Evolutionary conservation across 768 basidiomycete species (phyloP), one percentile per base, ranked within the genome.

Genomic region (Lentinula sp.): DNA sequence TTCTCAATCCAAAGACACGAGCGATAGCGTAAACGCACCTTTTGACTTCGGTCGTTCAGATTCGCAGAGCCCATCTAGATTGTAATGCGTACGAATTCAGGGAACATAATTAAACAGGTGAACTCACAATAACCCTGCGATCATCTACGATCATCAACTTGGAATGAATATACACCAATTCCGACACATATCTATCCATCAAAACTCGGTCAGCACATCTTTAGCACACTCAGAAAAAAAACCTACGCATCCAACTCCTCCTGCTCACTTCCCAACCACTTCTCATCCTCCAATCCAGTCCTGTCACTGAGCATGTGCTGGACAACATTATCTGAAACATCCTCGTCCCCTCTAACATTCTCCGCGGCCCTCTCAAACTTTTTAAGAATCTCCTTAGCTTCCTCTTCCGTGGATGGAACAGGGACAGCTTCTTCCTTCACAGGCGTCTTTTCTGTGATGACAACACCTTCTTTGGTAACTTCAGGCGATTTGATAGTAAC

Each of bases 111-210:
- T 18, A 5, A 43, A 51, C 10, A 32, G 21, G 18, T 9, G 31
- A 1, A 80, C 90, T 56, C 65, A 93, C 91, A 65, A 98, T 93
- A 49, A 97, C 94, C 39, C 87, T 80, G 35, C 84, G 80, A 69
- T 98, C 95, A 68, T 97, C 95, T 39, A 97, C 92, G 57, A 96
- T 91, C 95, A 97, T 96, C 28, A 96, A 70, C 76, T 94, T 94
- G 23, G 84, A 85, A 70, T 94, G 92, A 61, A 94, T 93, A 66
- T 93, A 93, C 21, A 89, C 73, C 65, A 89, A 63, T 73, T 92
- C 88, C n/a, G 87, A 85, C 18, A 91, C 84, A 72, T 91, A 93
- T 57, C 89, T 89, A 63, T 31, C n/a, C 10, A 46, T 59, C 40
- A 54, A 54, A 55, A 57, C 46, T 61, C 68, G 23, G 68, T 62